Evolutionary conservation across 2,329 filamentous ascomycete genomes (phyloP).

Genomic region (Berkeleyomyces rouxiae): DNA sequence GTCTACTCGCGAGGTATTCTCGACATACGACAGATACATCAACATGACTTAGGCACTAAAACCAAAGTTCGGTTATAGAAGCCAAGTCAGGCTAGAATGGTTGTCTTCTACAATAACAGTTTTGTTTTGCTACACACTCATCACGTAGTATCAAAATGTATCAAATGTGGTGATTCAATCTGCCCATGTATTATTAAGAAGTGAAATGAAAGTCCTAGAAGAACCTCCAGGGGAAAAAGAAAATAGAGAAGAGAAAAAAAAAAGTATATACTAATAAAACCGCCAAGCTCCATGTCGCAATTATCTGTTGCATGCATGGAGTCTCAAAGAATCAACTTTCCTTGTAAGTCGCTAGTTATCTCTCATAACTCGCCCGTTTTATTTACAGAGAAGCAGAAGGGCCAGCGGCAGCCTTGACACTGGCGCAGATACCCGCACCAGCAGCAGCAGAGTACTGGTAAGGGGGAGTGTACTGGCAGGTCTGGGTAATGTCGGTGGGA

Average conservation of each 20-base stretch:
- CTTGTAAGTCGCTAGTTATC: too few species aligned
- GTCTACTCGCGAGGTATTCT: too few species aligned
- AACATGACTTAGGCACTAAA: too few species aligned
- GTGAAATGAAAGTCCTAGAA: not conserved
- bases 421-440: constrained; percentile 16
- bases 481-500: constrained; percentile 21
- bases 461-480: constrained; percentile 19
- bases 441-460: constrained; percentile 20
- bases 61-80: too few species aligned
- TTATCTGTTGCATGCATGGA: not conserved
- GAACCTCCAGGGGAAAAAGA: too few species aligned
- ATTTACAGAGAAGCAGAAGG: constrained; percentile 12
- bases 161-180: not conserved
- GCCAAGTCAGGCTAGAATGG: too few species aligned
- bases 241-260: not conserved
- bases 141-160: not conserved
- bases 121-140: too few species aligned
- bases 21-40: too few species aligned
- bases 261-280: not conserved
- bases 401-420: constrained; percentile 15
- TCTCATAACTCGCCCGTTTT: too few species aligned
- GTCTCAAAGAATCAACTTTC: not conserved
- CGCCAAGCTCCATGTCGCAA: not conserved
- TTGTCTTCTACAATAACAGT: too few species aligned
- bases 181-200: not conserved